Base-by-base conservation (phyloP, 2,329 filamentous ascomycete species). In the Scorias spongiosa region DNA sequence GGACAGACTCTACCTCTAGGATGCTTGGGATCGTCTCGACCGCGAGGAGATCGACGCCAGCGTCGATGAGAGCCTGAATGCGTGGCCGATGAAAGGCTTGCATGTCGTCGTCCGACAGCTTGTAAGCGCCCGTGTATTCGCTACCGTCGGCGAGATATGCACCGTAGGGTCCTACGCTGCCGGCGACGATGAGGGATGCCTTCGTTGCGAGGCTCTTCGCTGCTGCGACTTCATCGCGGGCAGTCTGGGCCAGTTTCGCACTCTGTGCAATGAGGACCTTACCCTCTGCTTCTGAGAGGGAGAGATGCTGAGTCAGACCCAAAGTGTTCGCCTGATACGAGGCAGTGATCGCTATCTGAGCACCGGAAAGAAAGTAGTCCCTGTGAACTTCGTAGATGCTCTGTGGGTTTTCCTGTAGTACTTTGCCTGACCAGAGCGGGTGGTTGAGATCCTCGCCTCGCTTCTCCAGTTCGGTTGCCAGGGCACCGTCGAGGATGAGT, bases 161-260 rank as follows among this genome's bases (percentile, higher is more conserved):
- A 10, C 67, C 68, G 44, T 69, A 70, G 2, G 68, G 68, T 0
- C 68, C 68, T 5, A 70, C 63, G 43, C 61, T 66, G 4, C 67
- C 68, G 4, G 67, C 68, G 8, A 70, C 52, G 5, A 66, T 55
- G 12, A 40, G 17, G 12, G 17, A 17, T n/a, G 34, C 8, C 17
- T 17, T n/a, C 5, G 45, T 26, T 6, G 44, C 36, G 14, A n/a
- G 30, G 10, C 43, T 43, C 7, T 30, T n/a, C n/a, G 29, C 20
- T 37, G 54, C 50, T 2, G 59, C 62, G 10, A 60, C 52, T n/a
- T 60, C 52, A 12, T 40, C 38, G 14, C 62, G 53, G 2, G 67
- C 67, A 37, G 57, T 44, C 18, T 58, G 54, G 0, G 67, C 66
- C 5, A 70, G 49, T 28, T 56, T 43, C 11, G 68, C 67, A 46